Percentiles rank a stretch among this genome's conserved stretches.
These are phyloP conservation scores for Auricularia cornea DNA, from an alignment of 768 basidiomycete genomes.

Conservation along the genomic window DNA sequence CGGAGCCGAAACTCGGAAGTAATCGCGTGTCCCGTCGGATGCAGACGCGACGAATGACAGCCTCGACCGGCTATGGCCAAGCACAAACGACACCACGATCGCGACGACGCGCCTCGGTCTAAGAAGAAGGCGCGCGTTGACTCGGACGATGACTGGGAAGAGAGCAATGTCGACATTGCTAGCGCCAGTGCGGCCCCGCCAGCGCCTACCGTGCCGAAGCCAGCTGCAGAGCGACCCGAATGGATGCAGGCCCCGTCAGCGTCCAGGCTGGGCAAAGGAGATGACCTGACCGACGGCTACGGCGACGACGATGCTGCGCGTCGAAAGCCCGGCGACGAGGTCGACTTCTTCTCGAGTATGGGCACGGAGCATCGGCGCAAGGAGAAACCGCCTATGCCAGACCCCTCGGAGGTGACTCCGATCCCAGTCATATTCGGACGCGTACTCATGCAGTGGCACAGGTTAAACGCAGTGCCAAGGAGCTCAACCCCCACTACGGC, in stretches of 20 bases:
- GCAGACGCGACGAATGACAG: no score
- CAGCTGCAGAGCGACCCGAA: slow-evolving; percentile 59
- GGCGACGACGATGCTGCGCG: slow-evolving; percentile 39
- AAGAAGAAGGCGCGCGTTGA: slow-evolving; percentile 36
- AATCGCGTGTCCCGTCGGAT: no score
- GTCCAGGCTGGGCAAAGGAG: slow-evolving; percentile 28
- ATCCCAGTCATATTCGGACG: background rate
- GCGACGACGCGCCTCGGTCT: slow-evolving; percentile 24
- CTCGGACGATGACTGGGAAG: slow-evolving; percentile 69
- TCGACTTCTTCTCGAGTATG: slow-evolving; percentile 86
- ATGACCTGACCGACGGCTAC: slow-evolving; percentile 58
- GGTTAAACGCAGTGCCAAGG: slow-evolving; percentile 35
- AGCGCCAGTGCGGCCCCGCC: slow-evolving; percentile 50
- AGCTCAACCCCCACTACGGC: slow-evolving; percentile 52
- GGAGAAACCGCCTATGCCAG: slow-evolving; percentile 51
- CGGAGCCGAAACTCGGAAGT: no score
- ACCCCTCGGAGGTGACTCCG: slow-evolving; percentile 60
- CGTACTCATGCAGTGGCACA: slow-evolving; percentile 6
- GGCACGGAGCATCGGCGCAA: slow-evolving; percentile 62
- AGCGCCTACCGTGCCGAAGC: slow-evolving; percentile 35
- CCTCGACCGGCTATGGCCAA: slow-evolving; percentile 2
- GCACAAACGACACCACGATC: slow-evolving; percentile 8
- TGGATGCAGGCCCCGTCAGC: slow-evolving; percentile 70
- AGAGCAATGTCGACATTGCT: slow-evolving; percentile 78
- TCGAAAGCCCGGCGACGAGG: slow-evolving; percentile 45